Base-by-base conservation (phyloP, 495 filamentous ascomycete species). In the Hypoxylon perforatum region DNA sequence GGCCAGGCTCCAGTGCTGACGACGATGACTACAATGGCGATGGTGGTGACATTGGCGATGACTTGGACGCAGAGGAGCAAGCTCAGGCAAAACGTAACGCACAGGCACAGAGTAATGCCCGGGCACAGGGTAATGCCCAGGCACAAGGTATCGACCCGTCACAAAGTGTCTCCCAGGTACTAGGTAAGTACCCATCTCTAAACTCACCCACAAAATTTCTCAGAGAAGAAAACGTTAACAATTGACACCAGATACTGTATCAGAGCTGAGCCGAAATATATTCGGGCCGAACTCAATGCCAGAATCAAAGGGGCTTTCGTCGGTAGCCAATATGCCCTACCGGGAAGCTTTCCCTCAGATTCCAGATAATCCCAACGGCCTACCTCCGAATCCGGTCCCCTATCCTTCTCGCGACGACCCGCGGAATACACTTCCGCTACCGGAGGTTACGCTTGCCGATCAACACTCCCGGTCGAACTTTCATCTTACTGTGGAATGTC, bases 11-110 rank as follows among this genome's bases (percentile, higher is more conserved):
- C 22, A 67, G 74, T 3, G 47, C 2, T 33, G 30, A 1, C 23
- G 72, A 72, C 33, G 44, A 28, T 14, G 73, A n/a, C n/a, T n/a
- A n/a, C n/a, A n/a, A 67, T 21, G 68, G 68, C 49, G 42, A 21
- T 12, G 73, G 66, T 18, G 72, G 72, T 46, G 69, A 63, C 46
- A 42, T 64, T n/a, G 54, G 62, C 3, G 60, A 66, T 21, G 70
- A 69, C 14, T 45, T 47, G 10, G 60, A 59, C 19, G 19, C 19
- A 6, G 17, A 44, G n/a, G 46, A 64, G n/a, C 19, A 44, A 9
- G 12, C 15, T 4, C 41, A 54, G 18, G 42, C 30, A 21, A 70
- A 63, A 19, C 36, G 44, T 50, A n/a, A 22, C 30, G n/a, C n/a
- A n/a, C n/a, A n/a, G n/a, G n/a, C n/a, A n/a, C n/a, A n/a, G n/a